phyloP scores from a whole-genome alignment of 1,139 yeast genomes.

The Zhuliangozyma parablackwelliae region DNA sequence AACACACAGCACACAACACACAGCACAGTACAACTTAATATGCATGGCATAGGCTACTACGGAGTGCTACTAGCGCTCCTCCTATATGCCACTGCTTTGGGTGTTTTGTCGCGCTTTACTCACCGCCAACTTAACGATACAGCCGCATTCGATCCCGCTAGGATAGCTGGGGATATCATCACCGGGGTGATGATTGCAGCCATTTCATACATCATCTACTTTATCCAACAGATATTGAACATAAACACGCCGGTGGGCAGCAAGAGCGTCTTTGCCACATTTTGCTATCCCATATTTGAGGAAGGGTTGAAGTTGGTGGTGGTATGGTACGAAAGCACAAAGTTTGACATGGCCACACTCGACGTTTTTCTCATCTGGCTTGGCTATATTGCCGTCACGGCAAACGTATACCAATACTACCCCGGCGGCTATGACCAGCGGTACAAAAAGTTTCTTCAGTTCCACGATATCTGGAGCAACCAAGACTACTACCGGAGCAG shows the following conservation, averaged over 20 bases:
- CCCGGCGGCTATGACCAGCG: slow-evolving; percentile 5
- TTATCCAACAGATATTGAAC: slow-evolving; percentile 2
- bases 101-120: too few species aligned
- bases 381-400: slow-evolving; percentile 5
- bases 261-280: slow-evolving; percentile 4
- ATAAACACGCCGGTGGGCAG: not conserved
- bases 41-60: too few species aligned
- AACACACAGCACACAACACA: too few species aligned
- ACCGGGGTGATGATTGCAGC: slow-evolving; percentile 1
- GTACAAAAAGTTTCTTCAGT: slow-evolving; percentile 7
- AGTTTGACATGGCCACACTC: slow-evolving; percentile 1
- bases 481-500: slow-evolving; percentile 5
- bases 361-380: slow-evolving; percentile 6
- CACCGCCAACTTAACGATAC: too few species aligned
- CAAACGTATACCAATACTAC: slow-evolving; percentile 6
- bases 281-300: slow-evolving; percentile 8
- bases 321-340: slow-evolving; percentile 3
- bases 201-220: slow-evolving; percentile 2
- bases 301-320: slow-evolving; percentile 6
- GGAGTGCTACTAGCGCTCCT: too few species aligned
- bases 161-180: not conserved
- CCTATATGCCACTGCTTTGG: too few species aligned
- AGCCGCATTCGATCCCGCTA: not conserved
- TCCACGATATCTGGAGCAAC: slow-evolving; percentile 9
- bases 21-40: too few species aligned